Evolutionary conservation across 345 rosid species (phyloP).

Genomic region (Gossypium herbaceum): DNA sequence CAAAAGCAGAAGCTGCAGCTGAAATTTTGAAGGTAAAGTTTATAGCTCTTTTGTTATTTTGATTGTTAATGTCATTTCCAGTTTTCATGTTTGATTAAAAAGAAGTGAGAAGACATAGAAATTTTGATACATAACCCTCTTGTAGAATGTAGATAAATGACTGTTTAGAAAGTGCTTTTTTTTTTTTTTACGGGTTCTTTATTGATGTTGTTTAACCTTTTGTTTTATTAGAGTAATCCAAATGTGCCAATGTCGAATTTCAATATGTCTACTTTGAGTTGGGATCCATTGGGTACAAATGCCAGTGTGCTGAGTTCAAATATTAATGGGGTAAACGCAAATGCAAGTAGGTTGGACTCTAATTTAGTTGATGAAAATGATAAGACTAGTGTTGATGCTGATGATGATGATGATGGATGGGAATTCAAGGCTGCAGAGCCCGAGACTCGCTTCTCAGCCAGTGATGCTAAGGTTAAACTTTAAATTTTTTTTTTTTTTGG

Average conservation of each 20-base stretch:
- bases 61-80: background rate
- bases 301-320: constrained; percentile 15
- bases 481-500: background rate
- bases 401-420: constrained; percentile 41
- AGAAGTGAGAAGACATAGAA: background rate
- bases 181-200: background rate
- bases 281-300: constrained; percentile 35
- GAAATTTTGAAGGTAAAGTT: constrained; percentile 29
- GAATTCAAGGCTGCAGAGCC: constrained; percentile 40
- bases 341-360: constrained; percentile 19
- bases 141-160: background rate
- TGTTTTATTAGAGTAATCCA: constrained; percentile 27
- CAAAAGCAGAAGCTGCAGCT: background rate
- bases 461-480: constrained; percentile 26
- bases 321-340: constrained; percentile 16
- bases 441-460: background rate
- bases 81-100: constrained; percentile 6
- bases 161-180: too few species aligned
- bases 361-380: constrained; percentile 13
- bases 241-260: constrained; percentile 16
- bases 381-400: background rate
- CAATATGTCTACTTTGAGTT: constrained; percentile 23
- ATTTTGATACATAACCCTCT: background rate
- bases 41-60: background rate
- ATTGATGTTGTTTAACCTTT: constrained; percentile 8